Evolutionary conservation across 1,139 yeast species (phyloP).

Genomic region (Yamadazyma siamensis): DNA sequence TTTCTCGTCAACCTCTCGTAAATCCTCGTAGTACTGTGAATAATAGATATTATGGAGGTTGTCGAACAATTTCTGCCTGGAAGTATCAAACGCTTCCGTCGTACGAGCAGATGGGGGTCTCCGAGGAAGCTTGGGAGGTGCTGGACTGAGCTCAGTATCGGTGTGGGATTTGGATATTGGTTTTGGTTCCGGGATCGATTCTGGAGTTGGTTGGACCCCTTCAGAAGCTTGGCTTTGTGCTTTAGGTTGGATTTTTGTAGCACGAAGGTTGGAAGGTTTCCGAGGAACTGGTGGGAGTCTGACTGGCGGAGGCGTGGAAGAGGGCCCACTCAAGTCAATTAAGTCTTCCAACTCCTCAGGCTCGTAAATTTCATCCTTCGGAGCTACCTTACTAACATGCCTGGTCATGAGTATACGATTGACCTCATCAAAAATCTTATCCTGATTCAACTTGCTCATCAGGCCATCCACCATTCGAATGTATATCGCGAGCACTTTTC

Average conservation of each 20-base stretch:
- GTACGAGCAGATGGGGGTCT: conserved; percentile 14
- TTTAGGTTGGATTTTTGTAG: conserved; percentile 1
- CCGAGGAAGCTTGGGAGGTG: conserved; percentile 16
- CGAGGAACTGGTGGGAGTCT: conserved; percentile 35
- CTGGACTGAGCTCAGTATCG: conserved; percentile 9
- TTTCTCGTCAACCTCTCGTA: conserved; percentile 40
- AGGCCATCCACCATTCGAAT: conserved; percentile 77
- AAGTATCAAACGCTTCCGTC: conserved; percentile 6
- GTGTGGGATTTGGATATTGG: conserved; percentile 8
- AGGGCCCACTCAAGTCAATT: conserved; percentile 26
- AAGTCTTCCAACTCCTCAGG: conserved; percentile 23
- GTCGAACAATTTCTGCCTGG: conserved; percentile 14
- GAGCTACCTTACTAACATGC: conserved; percentile 1
- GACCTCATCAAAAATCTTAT: conserved; percentile 33
- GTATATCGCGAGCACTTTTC: conserved; percentile 67
- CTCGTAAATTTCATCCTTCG: conserved; percentile 3
- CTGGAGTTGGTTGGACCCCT: neutral
- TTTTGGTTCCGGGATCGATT: conserved; percentile 3
- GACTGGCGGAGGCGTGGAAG: conserved; percentile 4
- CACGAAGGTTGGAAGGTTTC: conserved; percentile 34
- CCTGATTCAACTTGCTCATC: conserved; percentile 53
- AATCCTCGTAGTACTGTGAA: conserved; percentile 29
- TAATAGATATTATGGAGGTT: conserved; percentile 22
- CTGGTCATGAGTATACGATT: conserved; percentile 13
- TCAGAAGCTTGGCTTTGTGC: too few relatives aligned